Percentiles rank a stretch among this genome's conserved stretches.
Conservation (phyloP, 805 yeast genomes). For the Candida yuanshanica region DNA sequence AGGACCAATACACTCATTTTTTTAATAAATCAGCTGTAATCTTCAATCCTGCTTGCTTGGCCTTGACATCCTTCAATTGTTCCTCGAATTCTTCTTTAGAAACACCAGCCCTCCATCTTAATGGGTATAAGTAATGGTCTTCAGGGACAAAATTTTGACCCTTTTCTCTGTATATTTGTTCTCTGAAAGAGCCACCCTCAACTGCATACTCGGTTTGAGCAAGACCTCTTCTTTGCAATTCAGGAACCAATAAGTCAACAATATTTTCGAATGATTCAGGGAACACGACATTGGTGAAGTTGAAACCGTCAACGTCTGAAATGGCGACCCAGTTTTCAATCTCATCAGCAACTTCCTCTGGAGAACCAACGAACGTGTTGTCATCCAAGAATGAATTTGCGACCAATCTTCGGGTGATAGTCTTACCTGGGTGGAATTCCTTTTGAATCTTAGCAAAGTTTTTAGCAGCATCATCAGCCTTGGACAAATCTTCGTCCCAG, state of each 20-base stretch:
- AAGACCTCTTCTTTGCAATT: conserved; percentile 28
- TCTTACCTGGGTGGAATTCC: conserved; percentile 12
- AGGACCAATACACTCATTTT: neutral
- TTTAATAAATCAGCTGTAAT: conserved; percentile 10
- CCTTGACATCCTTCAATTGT: neutral
- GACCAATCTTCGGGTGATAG: conserved; percentile 14
- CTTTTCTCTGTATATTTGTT: conserved; percentile 26
- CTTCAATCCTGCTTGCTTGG: neutral
- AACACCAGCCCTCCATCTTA: conserved; percentile 21
- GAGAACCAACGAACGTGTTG: conserved; percentile 25
- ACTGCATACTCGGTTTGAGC: conserved; percentile 31
- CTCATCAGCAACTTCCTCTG: conserved; percentile 34
- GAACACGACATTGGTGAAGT: conserved; percentile 32
- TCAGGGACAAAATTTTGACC: conserved; percentile 10
- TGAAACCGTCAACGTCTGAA: conserved; percentile 38
- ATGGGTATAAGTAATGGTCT: conserved; percentile 15
- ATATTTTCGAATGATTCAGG: conserved; percentile 38
- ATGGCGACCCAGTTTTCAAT: conserved; percentile 36
- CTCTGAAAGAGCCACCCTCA: conserved; percentile 29
- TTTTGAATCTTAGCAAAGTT: conserved; percentile 17
- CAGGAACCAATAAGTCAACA: conserved; percentile 32
- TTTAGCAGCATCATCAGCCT: conserved; percentile 2
- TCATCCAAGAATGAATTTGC: conserved; percentile 23
- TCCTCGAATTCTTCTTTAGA: conserved; percentile 24
- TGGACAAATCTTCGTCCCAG: conserved; percentile 27